These are phyloP conservation scores for Podaxis rugospora DNA, from an alignment of 768 basidiomycete genomes.

Conservation along the genomic window DNA sequence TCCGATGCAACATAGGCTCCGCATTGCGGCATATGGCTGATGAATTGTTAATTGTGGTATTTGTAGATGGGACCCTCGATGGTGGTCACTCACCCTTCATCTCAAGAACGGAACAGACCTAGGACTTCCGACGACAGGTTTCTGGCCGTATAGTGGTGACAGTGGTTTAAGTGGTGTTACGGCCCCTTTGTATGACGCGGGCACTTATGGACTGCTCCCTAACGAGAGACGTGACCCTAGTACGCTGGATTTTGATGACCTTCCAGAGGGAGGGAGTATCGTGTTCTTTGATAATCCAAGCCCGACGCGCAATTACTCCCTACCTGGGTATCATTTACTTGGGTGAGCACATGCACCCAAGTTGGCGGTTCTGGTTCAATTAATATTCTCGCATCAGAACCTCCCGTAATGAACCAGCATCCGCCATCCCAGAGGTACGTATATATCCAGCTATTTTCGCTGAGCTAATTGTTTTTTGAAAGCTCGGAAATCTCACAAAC, in stretches of 20 bases:
- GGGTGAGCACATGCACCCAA: constrained; percentile 17
- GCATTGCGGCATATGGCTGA: not conserved
- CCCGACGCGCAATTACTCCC: constrained; percentile 24
- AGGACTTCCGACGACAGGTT: constrained; percentile 26
- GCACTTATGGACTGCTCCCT: constrained; percentile 18
- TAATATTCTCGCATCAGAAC: constrained; percentile 13
- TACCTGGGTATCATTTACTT: constrained; percentile 23
- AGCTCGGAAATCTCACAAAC: constrained; percentile 27
- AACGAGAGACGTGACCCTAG: constrained; percentile 15
- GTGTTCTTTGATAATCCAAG: constrained; percentile 29
- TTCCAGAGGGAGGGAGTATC: constrained; percentile 18
- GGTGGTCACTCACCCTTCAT: constrained; percentile 27
- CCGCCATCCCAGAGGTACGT: constrained; percentile 21
- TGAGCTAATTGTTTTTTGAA: not conserved
- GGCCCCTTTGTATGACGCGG: constrained; percentile 23
- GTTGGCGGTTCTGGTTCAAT: not conserved
- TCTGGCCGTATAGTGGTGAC: constrained; percentile 28
- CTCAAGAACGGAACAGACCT: constrained; percentile 25
- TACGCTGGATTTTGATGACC: constrained; percentile 17
- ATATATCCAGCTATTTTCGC: not conserved
- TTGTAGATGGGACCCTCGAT: constrained; percentile 27
- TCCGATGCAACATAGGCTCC: not conserved
- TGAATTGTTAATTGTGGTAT: no score
- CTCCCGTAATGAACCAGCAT: constrained; percentile 17
- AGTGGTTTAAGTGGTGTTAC: constrained; percentile 23